phyloP scores from a whole-genome alignment of 306 rosid genomes.

The Lotus japonicus region DNA sequence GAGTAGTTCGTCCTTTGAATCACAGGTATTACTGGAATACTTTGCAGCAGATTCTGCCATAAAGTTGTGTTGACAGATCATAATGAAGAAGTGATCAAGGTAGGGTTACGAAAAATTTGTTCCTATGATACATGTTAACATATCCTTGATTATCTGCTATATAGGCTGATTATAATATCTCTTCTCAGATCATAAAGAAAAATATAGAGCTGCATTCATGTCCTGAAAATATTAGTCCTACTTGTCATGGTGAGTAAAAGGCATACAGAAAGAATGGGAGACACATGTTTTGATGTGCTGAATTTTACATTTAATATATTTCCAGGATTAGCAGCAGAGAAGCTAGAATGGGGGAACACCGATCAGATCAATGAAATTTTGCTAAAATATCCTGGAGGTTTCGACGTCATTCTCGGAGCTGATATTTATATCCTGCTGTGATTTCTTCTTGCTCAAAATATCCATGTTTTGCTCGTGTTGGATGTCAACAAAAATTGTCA shows the following conservation, averaged over 20 bases:
- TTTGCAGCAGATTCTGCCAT: constrained; percentile 79
- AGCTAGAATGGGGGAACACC: constrained; percentile 86
- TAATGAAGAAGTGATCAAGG: constrained; percentile 93
- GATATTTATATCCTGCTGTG: constrained; percentile 77
- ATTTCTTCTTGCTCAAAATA: neutral
- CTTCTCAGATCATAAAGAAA: constrained; percentile 70
- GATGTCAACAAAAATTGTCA: too few species aligned
- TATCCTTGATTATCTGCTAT: constrained; percentile 10
- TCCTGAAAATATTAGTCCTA: constrained; percentile 37
- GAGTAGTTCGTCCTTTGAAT: constrained; percentile 8
- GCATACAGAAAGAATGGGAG: constrained; percentile 10
- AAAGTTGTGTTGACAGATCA: constrained; percentile 79
- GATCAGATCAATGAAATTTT: constrained; percentile 57
- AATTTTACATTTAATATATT: neutral
- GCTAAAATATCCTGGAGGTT: constrained; percentile 54
- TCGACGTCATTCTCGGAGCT: constrained; percentile 87
- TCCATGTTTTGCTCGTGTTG: neutral
- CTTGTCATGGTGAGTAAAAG: constrained; percentile 47
- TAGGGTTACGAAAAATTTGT: constrained; percentile 31
- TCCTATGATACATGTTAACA: constrained; percentile 11
- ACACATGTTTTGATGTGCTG: neutral
- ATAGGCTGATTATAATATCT: constrained; percentile 22
- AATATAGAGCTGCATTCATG: constrained; percentile 75
- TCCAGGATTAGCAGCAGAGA: constrained; percentile 68
- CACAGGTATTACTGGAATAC: constrained; percentile 78